Percentiles rank a stretch among this genome's conserved stretches.
These are phyloP conservation scores for Xylariaceae sp. DNA, from an alignment of 2,329 filamentous ascomycete genomes.

Conservation along the genomic window DNA sequence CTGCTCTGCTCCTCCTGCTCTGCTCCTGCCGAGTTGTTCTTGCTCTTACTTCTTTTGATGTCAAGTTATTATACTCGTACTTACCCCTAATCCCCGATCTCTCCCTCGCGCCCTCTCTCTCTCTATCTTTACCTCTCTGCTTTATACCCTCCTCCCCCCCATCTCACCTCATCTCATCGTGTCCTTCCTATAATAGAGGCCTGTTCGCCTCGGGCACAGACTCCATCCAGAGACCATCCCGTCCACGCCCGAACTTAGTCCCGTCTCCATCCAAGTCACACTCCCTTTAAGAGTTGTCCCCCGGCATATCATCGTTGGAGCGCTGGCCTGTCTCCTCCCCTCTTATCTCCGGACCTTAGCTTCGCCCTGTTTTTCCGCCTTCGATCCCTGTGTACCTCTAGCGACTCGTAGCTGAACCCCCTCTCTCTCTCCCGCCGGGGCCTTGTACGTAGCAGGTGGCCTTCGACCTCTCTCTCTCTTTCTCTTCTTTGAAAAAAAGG, in stretches of 20 bases:
- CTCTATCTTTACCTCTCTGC: constrained; percentile 12
- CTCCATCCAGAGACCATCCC: constrained; percentile 2
- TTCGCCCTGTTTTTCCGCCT: too few species aligned
- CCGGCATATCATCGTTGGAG: constrained; percentile 6
- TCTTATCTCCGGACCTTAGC: constrained; percentile 7
- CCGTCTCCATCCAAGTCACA: constrained; percentile 3
- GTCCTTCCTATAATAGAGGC: constrained; percentile 9
- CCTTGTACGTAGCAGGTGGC: too few species aligned
- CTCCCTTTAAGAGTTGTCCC: not conserved
- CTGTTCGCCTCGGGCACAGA: constrained; percentile 12
- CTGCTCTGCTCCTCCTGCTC: not conserved
- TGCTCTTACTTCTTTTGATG: constrained; percentile 12
- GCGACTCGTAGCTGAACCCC: too few species aligned
- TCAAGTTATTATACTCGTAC: constrained; percentile 21
- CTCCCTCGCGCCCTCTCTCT: not conserved
- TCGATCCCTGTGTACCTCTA: too few species aligned
- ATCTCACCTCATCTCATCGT: constrained; percentile 25
- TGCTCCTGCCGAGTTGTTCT: constrained; percentile 8
- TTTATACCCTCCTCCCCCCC: constrained; percentile 9
- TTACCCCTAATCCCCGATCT: constrained; percentile 8
- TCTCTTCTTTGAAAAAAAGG: not conserved
- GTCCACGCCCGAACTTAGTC: constrained; percentile 12
- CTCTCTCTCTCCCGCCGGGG: too few species aligned
- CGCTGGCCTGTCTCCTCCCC: constrained; percentile 2
- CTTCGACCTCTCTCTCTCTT: not conserved